Evolutionary conservation across 441 rosid species (phyloP), one percentile per base, ranked within the genome.

Genomic region (Syzygium syzygioides): DNA sequence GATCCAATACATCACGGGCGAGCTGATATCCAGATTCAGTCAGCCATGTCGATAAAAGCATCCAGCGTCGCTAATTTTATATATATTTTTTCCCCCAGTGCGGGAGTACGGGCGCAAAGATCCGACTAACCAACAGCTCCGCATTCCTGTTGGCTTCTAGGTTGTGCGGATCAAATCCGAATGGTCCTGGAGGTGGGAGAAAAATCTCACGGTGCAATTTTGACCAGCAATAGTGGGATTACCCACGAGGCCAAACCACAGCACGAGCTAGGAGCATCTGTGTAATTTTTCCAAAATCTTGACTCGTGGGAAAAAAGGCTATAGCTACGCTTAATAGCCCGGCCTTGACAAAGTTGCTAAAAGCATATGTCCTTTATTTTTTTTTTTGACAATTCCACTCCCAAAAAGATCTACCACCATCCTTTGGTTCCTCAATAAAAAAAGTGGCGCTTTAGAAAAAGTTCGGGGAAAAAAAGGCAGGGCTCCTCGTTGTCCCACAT

Each of bases 31-130:
- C 68, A 1, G 2, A 62, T 62, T 14, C 9, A 62, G 9, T 62
- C 34, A 60, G 13, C 7, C 14, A 3, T 12, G 64, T 26, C 64
- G 7, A 66, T 66, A 66, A 66, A 32, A 32, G 6, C 79, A 15
- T 32, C 5, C 3, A 5, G 79, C 45, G 79, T 66, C 79, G 3
- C 11, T 10, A 66, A 66, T 18, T 66, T 34, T 66, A 64, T 7
- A 30, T 8, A 0, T 30, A 2, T 0, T 14, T 17, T 9, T 4
- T 4, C 25, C 79, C 14, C 11, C 18, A 13, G 17, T 9, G 13
- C 5, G 4, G 25, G 45, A 32, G 41, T 2, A 32, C 41, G 41
- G 9, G 45, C 23, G 3, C 19, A 32, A 32, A 66, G 79, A 66
- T 66, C 79, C 45, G 6, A 18, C 79, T 18, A 4, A 5, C 25